Conservation (phyloP, 345 rosid genomes). For the Boechera divaricarpa region DNA sequence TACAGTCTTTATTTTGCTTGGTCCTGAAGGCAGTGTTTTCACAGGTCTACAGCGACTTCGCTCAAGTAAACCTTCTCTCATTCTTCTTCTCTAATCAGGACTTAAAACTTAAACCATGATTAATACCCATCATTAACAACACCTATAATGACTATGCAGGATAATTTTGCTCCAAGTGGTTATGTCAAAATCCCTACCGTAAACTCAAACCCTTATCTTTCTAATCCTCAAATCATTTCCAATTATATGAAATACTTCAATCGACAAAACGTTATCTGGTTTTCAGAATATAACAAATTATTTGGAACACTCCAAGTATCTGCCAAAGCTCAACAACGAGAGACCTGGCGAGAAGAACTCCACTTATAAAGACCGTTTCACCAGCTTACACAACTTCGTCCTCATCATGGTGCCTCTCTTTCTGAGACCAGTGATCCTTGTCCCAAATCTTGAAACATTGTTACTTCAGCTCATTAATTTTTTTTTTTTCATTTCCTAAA, state of each 20-base stretch:
- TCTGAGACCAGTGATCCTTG: slow-evolving; percentile 12
- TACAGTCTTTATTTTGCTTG: background rate
- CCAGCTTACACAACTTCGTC: slow-evolving; percentile 74
- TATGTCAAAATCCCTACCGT: too few relatives aligned
- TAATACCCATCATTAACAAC: background rate
- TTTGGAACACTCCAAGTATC: slow-evolving; percentile 65
- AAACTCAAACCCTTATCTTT: slow-evolving; percentile 5
- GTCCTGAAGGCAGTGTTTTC: background rate
- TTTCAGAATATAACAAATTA: slow-evolving; percentile 24
- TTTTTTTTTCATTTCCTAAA: slow-evolving; percentile 11
- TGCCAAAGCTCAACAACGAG: slow-evolving; percentile 90
- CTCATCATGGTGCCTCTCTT: slow-evolving; percentile 68
- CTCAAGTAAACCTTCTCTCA: slow-evolving; percentile 29
- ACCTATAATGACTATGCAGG: too few relatives aligned
- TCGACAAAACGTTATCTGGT: background rate
- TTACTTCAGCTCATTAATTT: background rate
- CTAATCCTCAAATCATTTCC: background rate
- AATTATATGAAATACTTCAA: background rate
- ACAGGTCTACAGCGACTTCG: slow-evolving; percentile 38
- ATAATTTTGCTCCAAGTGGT: too few relatives aligned
- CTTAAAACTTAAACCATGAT: background rate
- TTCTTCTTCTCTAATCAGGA: slow-evolving; percentile 36
- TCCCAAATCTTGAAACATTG: background rate
- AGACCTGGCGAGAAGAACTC: slow-evolving; percentile 62
- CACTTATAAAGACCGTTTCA: slow-evolving; percentile 68